Evolutionary conservation across 2,329 filamentous ascomycete species (phyloP).

Genomic region (Arthrobotrys iridis): DNA sequence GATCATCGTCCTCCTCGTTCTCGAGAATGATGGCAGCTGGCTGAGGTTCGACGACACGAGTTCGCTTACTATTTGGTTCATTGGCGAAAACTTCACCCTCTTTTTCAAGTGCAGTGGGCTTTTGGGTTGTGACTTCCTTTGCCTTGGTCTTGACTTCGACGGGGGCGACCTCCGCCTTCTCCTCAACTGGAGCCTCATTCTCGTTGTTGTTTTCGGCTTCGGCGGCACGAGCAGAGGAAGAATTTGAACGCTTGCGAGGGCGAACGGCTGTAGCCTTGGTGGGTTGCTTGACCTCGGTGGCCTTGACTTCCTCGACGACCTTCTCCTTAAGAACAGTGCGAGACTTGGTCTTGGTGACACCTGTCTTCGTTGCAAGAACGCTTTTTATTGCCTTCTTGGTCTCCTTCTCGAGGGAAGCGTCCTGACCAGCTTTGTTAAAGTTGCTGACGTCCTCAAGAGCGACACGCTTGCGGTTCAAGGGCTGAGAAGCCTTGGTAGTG

Average conservation of each 20-base stretch:
- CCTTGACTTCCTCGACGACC: constrained; percentile 71
- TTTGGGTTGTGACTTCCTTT: constrained; percentile 22
- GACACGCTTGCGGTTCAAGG: constrained; percentile 76
- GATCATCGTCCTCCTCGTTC: constrained; percentile 87
- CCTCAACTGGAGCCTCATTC: constrained; percentile 55
- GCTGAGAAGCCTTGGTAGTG: constrained; percentile 66
- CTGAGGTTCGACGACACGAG: constrained; percentile 29
- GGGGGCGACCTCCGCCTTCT: constrained; percentile 60
- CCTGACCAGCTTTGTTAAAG: constrained; percentile 78
- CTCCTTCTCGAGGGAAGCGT: constrained; percentile 72
- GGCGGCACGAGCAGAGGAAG: constrained; percentile 32
- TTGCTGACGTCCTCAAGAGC: constrained; percentile 96
- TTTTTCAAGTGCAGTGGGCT: constrained; percentile 33
- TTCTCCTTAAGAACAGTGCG: constrained; percentile 68
- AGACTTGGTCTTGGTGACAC: constrained; percentile 63
- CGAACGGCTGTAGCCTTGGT: constrained; percentile 60
- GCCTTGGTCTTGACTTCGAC: constrained; percentile 56
- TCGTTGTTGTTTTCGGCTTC: constrained; percentile 55
- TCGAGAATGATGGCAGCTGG: constrained; percentile 72
- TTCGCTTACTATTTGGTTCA: constrained; percentile 46
- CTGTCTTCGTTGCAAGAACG: constrained; percentile 78
- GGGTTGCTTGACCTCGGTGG: constrained; percentile 69
- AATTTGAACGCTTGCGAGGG: constrained; percentile 52
- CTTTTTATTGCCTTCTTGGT: constrained; percentile 69
- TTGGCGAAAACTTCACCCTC: constrained; percentile 47